Conservation (phyloP, 495 filamentous ascomycete species). For the Hyphodiscus hymeniophilus region DNA sequence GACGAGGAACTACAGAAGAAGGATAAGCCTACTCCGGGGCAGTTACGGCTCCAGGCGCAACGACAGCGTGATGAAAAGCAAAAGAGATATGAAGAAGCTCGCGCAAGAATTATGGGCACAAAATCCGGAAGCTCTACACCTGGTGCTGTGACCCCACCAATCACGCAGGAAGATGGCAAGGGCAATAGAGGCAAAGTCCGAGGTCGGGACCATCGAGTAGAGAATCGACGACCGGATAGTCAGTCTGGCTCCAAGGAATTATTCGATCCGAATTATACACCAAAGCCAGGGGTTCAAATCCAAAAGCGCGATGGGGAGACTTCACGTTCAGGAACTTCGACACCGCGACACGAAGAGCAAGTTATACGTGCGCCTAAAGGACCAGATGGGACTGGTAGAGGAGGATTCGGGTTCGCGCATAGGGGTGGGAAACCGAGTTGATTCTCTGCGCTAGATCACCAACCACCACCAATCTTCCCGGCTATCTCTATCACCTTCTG, state of each 20-base stretch:
- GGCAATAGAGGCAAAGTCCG: constrained; percentile 20
- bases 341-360: constrained; percentile 39
- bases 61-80: constrained; percentile 80
- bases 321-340: constrained; percentile 32
- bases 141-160: constrained; percentile 57
- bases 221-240: constrained; percentile 20
- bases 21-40: constrained; percentile 54
- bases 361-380: constrained; percentile 60
- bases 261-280: constrained; percentile 68
- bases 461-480: constrained; percentile 87
- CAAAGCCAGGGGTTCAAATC: constrained; percentile 48
- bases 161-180: constrained; percentile 29
- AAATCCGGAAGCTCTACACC: constrained; percentile 45
- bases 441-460: constrained; percentile 46
- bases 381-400: constrained; percentile 67
- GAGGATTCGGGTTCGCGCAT: constrained; percentile 50
- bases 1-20: constrained; percentile 47
- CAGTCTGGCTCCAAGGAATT: constrained; percentile 15
- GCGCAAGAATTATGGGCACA: constrained; percentile 75
- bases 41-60: constrained; percentile 64
- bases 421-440: constrained; percentile 19
- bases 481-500: constrained; percentile 82
- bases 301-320: constrained; percentile 42
- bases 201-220: constrained; percentile 8
- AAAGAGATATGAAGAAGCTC: constrained; percentile 75